Conservation (phyloP, 306 rosid species). For the Vicia villosa region DNA sequence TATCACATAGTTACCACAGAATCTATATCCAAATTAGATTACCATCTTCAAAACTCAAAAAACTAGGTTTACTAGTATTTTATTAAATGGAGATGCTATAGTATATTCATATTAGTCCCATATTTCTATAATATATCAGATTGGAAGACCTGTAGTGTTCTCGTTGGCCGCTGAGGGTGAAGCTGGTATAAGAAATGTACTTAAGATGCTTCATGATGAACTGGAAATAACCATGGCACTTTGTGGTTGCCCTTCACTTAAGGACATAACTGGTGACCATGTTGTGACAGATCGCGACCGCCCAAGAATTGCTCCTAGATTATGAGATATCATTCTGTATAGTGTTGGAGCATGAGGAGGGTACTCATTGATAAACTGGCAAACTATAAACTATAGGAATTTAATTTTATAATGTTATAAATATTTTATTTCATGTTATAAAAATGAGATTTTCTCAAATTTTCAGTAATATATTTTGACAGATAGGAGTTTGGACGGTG, state of each 20-base stretch:
- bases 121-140: slow-evolving; percentile 43
- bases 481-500: no score
- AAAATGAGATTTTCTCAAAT: no score
- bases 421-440: not conserved
- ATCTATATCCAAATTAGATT: no score
- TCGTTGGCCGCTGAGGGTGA: slow-evolving; percentile 93
- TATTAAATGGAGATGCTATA: no score
- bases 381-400: not conserved
- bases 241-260: slow-evolving; percentile 80
- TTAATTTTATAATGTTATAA: not conserved
- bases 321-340: slow-evolving; percentile 17
- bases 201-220: slow-evolving; percentile 78
- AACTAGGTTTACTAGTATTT: no score
- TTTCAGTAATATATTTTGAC: no score
- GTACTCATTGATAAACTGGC: not conserved
- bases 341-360: not conserved
- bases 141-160: slow-evolving; percentile 89
- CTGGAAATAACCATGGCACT: slow-evolving; percentile 89
- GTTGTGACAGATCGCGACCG: slow-evolving; percentile 63
- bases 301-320: slow-evolving; percentile 50
- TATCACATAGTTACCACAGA: no score
- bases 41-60: no score
- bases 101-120: no score
- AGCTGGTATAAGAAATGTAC: slow-evolving; percentile 83
- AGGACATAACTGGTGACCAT: slow-evolving; percentile 82